A percentile compares a stretch with the other conserved stretches of the same genome.
Conservation (phyloP, 768 basidiomycete genomes). For the Suillus ampliporus region DNA sequence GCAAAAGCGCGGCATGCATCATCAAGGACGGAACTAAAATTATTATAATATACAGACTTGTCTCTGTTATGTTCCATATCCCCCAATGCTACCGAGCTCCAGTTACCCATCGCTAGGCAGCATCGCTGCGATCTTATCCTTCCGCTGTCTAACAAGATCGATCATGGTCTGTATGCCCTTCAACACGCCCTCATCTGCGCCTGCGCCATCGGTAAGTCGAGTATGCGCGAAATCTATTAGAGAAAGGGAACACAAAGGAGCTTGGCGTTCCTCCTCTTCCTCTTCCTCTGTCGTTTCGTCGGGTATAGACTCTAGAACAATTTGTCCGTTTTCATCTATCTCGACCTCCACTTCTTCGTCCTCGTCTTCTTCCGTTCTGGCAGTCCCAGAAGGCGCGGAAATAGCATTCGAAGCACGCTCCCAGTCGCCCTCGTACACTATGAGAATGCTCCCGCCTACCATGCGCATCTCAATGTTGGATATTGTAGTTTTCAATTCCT, state of each 20-base stretch:
- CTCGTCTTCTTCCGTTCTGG: conserved; percentile 33
- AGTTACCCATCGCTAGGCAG: neutral
- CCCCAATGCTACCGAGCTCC: neutral
- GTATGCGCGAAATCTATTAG: conserved; percentile 98
- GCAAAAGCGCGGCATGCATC: too few species aligned
- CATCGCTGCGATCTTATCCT: conserved; percentile 44
- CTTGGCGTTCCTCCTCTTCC: conserved; percentile 28
- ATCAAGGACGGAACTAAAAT: too few species aligned
- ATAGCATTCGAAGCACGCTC: conserved; percentile 44
- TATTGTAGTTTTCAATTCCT: conserved; percentile 56
- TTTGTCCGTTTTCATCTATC: conserved; percentile 33
- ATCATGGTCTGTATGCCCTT: conserved; percentile 73
- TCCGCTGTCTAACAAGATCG: conserved; percentile 62
- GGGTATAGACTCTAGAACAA: conserved; percentile 27
- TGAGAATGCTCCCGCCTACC: conserved; percentile 79
- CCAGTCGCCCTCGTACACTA: conserved; percentile 78
- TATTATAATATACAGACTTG: neutral
- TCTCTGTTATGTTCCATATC: neutral
- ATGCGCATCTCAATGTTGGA: conserved; percentile 71
- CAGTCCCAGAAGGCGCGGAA: conserved; percentile 28
- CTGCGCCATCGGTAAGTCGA: conserved; percentile 64
- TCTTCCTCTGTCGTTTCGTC: conserved; percentile 32
- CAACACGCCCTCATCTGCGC: conserved; percentile 81
- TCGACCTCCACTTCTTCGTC: conserved; percentile 46
- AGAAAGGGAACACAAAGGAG: conserved; percentile 59